These are phyloP conservation scores for Macrocystidia cucumis DNA, from an alignment of 1,284 basidiomycete species.

Conservation along the genomic window DNA sequence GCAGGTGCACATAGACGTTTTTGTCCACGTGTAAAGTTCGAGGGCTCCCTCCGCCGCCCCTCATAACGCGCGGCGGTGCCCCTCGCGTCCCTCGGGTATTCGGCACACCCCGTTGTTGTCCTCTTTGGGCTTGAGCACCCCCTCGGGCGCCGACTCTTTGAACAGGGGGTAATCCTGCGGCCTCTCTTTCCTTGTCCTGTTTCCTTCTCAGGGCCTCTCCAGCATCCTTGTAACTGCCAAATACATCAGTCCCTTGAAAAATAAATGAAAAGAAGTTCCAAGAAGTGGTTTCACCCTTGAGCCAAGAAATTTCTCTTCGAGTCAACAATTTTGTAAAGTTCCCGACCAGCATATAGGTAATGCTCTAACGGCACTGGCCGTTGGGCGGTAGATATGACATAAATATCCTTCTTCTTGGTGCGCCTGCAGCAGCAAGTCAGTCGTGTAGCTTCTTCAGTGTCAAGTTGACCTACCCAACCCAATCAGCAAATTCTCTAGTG, in stretches of 20 bases:
- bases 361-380: slow-evolving; percentile 97
- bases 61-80: slow-evolving; percentile 26
- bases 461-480: slow-evolving; percentile 79
- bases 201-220: slow-evolving; percentile 85
- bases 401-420: slow-evolving; percentile 99
- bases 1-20: slow-evolving; percentile 91
- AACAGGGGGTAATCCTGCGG: slow-evolving; percentile 81
- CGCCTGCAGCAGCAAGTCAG: slow-evolving; percentile 45
- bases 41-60: slow-evolving; percentile 42
- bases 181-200: slow-evolving; percentile 97
- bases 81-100: slow-evolving; percentile 42
- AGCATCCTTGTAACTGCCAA: slow-evolving; percentile 77
- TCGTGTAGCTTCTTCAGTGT: slow-evolving; percentile 7
- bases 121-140: slow-evolving; percentile 53
- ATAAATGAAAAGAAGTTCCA: slow-evolving; percentile 3
- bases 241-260: slow-evolving; percentile 1
- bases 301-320: slow-evolving; percentile 72
- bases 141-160: slow-evolving; percentile 77
- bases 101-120: slow-evolving; percentile 50
- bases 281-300: slow-evolving; percentile 49
- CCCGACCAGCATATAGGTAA: slow-evolving; percentile 90
- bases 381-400: slow-evolving; percentile 96
- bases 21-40: slow-evolving; percentile 60
- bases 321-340: slow-evolving; percentile 91
- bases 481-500: slow-evolving; percentile 97